These are phyloP conservation scores for Euclidium syriacum DNA, from an alignment of 345 rosid species.

Conservation along the genomic window DNA sequence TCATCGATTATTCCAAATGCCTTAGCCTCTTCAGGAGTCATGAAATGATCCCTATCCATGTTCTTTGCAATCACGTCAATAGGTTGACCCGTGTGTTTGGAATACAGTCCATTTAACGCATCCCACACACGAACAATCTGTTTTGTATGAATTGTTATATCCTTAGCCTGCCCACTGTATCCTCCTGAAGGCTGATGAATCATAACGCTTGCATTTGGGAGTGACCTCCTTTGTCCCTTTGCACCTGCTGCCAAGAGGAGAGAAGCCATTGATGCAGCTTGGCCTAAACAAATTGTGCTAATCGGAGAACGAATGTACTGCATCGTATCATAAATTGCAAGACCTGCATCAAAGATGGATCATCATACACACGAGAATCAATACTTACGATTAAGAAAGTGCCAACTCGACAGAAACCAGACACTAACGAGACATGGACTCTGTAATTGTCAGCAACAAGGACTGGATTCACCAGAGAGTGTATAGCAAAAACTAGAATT, in stretches of 20 bases:
- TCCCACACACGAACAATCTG: conserved; percentile 97
- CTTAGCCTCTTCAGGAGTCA: conserved; percentile 93
- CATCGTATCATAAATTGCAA: conserved; percentile 97
- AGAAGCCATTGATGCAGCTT: conserved; percentile 99
- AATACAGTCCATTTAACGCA: conserved; percentile 61
- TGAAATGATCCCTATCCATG: conserved; percentile 96
- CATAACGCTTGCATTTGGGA: conserved; percentile 92
- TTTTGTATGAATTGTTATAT: conserved; percentile 86
- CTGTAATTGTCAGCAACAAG: background rate
- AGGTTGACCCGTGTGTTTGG: conserved; percentile 75
- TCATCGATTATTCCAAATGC: conserved; percentile 94
- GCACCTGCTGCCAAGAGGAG: conserved; percentile 93
- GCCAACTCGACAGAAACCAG: background rate
- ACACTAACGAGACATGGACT: background rate
- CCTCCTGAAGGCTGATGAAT: conserved; percentile 99
- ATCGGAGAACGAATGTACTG: conserved; percentile 91
- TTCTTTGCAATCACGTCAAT: conserved; percentile 70
- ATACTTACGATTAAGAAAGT: background rate
- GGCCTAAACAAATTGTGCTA: conserved; percentile 89
- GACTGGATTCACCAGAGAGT: background rate
- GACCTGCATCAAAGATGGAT: conserved; percentile 43
- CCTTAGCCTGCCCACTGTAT: conserved; percentile 94
- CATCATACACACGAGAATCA: background rate
- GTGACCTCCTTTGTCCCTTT: conserved; percentile 85
- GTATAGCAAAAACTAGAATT: background rate